These are phyloP conservation scores for Sparassis latifolia DNA, from an alignment of 1,284 basidiomycete genomes.

Conservation along the genomic window DNA sequence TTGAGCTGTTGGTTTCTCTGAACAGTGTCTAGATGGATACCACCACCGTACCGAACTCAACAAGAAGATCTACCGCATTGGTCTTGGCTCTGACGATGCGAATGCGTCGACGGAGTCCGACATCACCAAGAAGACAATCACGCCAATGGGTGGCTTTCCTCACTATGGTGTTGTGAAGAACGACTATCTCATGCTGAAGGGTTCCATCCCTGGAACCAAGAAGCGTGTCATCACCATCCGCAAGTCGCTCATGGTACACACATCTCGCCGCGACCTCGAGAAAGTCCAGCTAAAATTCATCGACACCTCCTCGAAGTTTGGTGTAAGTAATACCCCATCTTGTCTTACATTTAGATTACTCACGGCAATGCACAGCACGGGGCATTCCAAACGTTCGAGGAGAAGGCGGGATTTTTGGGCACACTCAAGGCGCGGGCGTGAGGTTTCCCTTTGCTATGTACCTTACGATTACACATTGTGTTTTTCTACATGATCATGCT, in stretches of 20 bases:
- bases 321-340: constrained; percentile 42
- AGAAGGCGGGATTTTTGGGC: constrained; percentile 94
- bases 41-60: constrained; percentile 98
- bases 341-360: background rate
- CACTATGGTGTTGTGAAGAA: constrained; percentile 99
- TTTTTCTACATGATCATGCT: constrained; percentile 28
- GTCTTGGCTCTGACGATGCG: constrained; percentile 70
- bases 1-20: background rate
- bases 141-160: constrained; percentile 98
- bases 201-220: constrained; percentile 91
- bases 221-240: constrained; percentile 96
- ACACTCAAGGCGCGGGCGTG: constrained; percentile 77
- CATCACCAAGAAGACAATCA: constrained; percentile 92
- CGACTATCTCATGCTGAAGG: constrained; percentile 96
- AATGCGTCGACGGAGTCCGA: constrained; percentile 95
- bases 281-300: constrained; percentile 99
- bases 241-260: constrained; percentile 85
- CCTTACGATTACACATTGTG: background rate
- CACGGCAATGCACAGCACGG: constrained; percentile 59
- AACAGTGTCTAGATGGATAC: constrained; percentile 73
- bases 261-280: constrained; percentile 86
- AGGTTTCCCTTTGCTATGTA: constrained; percentile 21
- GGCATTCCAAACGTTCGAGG: constrained; percentile 92
- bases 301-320: constrained; percentile 95
- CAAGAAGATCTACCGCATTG: constrained; percentile 99